phyloP scores from a whole-genome alignment of 768 basidiomycete genomes.

The Kwoniella botswanensis region DNA sequence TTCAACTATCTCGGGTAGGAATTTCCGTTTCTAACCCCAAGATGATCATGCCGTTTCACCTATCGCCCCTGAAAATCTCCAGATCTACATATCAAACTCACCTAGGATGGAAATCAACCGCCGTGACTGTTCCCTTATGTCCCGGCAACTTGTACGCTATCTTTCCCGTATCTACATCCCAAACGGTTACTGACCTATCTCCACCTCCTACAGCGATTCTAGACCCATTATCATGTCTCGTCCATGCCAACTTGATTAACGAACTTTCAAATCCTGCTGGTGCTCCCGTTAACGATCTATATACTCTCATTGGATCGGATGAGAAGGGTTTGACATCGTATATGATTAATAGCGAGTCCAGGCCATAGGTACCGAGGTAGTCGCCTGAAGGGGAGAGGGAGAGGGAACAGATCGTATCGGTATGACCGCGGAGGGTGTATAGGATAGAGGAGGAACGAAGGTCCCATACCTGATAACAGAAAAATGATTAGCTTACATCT shows the following conservation, averaged over 20 bases:
- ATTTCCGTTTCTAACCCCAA: too few species aligned
- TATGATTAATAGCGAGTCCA: conserved; percentile 86
- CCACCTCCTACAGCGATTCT: conserved; percentile 61
- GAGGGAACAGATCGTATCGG: conserved; percentile 95
- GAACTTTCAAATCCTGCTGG: conserved; percentile 94
- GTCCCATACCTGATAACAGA: conserved; percentile 75
- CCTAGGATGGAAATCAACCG: conserved; percentile 97
- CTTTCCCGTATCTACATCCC: conserved; percentile 57
- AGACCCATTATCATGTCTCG: conserved; percentile 61
- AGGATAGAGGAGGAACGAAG: conserved; percentile 81
- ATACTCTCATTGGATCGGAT: conserved; percentile 76
- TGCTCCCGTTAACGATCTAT: conserved; percentile 75
- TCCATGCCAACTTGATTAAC: conserved; percentile 84
- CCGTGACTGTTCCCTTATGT: conserved; percentile 93
- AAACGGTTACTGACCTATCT: conserved; percentile 60
- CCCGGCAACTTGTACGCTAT: conserved; percentile 70
- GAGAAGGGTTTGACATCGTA: conserved; percentile 95
- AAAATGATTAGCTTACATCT: neutral
- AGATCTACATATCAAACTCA: conserved; percentile 60
- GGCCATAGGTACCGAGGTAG: conserved; percentile 85
- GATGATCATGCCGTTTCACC: too few species aligned
- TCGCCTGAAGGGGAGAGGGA: conserved; percentile 84
- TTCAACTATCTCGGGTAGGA: too few species aligned
- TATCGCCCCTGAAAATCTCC: too few species aligned
- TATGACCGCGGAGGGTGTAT: conserved; percentile 80